Evolutionary conservation across 192 early-diverging fungal species (phyloP).

Genomic region (Backusella psychrophila): DNA sequence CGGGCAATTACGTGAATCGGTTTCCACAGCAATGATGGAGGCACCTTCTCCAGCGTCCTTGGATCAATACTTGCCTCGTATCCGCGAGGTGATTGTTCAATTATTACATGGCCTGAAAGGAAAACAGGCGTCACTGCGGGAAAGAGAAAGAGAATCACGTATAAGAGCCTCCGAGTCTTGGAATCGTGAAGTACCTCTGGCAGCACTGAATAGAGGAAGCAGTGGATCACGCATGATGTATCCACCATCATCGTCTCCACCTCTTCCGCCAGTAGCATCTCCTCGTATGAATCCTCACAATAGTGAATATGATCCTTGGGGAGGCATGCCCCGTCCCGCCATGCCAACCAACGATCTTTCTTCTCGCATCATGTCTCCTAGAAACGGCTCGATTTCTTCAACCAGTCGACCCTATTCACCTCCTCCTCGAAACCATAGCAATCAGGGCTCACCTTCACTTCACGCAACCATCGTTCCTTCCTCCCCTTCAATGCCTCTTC

Average conservation of each 20-base stretch:
- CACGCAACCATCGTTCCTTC: background rate
- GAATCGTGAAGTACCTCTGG: conserved; percentile 8
- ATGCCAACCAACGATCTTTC: conserved; percentile 12
- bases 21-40: conserved; percentile 19
- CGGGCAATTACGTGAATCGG: conserved; percentile 21
- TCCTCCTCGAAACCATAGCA: background rate
- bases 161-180: background rate
- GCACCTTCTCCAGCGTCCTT: conserved; percentile 21
- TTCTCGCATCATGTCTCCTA: conserved; percentile 10
- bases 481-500: background rate
- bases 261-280: background rate
- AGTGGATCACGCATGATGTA: background rate
- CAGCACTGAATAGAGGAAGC: background rate
- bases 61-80: conserved; percentile 36
- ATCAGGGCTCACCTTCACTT: background rate
- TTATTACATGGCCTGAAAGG: conserved; percentile 36
- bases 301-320: conserved; percentile 21
- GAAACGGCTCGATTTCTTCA: background rate
- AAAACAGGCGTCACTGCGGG: conserved; percentile 24
- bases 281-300: background rate
- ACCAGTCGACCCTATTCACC: background rate
- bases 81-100: conserved; percentile 39
- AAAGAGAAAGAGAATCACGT: conserved; percentile 10
- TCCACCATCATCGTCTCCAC: conserved; percentile 1
- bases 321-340: conserved; percentile 22